phyloP scores from a whole-genome alignment of 2,329 filamentous ascomycete genomes.

The Ophiostoma fasciatum region DNA sequence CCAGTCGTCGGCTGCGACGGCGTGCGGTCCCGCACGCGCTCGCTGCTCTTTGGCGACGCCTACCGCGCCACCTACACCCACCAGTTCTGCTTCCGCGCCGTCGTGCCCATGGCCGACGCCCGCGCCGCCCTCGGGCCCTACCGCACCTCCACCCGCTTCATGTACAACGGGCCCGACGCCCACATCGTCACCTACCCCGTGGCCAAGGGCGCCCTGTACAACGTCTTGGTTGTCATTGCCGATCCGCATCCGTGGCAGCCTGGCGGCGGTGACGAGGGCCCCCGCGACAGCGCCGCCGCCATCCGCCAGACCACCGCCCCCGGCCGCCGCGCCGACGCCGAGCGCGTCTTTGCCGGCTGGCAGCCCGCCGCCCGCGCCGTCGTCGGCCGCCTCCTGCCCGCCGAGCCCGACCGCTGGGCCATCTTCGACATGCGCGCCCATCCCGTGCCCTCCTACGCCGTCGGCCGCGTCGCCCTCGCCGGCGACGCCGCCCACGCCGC shows the following conservation, averaged over 20 bases:
- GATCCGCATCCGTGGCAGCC: conserved; percentile 25
- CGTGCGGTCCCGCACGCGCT: conserved; percentile 40
- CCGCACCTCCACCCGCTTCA: conserved; percentile 32
- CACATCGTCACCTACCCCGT: conserved; percentile 50
- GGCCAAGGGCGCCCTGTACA: conserved; percentile 37
- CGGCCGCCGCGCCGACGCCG: conserved; percentile 25
- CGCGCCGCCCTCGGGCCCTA: conserved; percentile 32
- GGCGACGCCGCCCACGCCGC: conserved; percentile 43
- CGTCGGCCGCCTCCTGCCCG: conserved; percentile 29
- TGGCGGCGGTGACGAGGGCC: no score
- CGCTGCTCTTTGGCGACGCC: conserved; percentile 33
- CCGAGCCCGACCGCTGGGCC: conserved; percentile 36
- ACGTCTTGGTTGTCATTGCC: conserved; percentile 34
- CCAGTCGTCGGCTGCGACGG: conserved; percentile 48
- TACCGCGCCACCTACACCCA: conserved; percentile 33
- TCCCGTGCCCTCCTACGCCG: conserved; percentile 28
- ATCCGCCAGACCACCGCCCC: conserved; percentile 19
- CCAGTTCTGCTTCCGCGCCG: conserved; percentile 46
- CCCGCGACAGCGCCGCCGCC: conserved; percentile 12
- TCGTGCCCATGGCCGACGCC: conserved; percentile 46
- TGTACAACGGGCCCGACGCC: conserved; percentile 40
- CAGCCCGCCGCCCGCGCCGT: conserved; percentile 23
- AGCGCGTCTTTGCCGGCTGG: conserved; percentile 26
- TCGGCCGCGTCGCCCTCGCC: conserved; percentile 30
- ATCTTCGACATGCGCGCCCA: conserved; percentile 35